phyloP scores from a whole-genome alignment of 352 stramenopile species.

The Phytophthora melonis region DNA sequence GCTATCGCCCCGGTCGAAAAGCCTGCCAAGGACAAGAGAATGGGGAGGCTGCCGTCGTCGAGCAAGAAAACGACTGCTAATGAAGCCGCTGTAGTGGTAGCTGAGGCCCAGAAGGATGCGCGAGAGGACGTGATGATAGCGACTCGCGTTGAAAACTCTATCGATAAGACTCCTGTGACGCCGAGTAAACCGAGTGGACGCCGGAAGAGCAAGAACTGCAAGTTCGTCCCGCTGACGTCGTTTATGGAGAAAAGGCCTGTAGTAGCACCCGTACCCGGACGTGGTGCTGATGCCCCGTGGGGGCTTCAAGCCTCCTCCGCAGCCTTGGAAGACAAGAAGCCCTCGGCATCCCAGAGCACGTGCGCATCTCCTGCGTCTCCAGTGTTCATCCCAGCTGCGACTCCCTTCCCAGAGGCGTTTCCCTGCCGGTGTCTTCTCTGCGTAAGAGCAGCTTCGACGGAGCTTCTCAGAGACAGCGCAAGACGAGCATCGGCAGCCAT shows the following conservation, averaged over 20 bases:
- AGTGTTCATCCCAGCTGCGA: slow-evolving; percentile 1
- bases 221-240: slow-evolving; percentile 66
- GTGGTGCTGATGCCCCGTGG: slow-evolving; percentile 27
- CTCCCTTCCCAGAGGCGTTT: slow-evolving; percentile 26
- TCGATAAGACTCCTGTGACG: background rate
- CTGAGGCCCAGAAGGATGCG: background rate
- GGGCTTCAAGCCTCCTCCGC: background rate
- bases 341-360: background rate
- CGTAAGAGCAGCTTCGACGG: slow-evolving; percentile 45
- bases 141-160: background rate
- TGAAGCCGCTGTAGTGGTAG: background rate
- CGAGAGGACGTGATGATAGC: background rate
- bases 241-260: slow-evolving; percentile 49
- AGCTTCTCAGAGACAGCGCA: slow-evolving; percentile 31
- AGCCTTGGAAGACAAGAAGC: slow-evolving; percentile 16
- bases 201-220: slow-evolving; percentile 45
- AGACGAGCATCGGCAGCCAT: slow-evolving; percentile 40
- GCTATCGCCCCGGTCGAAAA: slow-evolving; percentile 2
- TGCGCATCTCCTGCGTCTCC: slow-evolving; percentile 3
- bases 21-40: slow-evolving; percentile 24
- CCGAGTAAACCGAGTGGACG: slow-evolving; percentile 24
- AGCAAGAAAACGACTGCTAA: slow-evolving; percentile 9
- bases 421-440: slow-evolving; percentile 34
- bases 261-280: background rate
- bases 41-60: slow-evolving; percentile 15